Conservation (phyloP, 169 alveolate genomes). For the Plasmodium coatneyi region DNA sequence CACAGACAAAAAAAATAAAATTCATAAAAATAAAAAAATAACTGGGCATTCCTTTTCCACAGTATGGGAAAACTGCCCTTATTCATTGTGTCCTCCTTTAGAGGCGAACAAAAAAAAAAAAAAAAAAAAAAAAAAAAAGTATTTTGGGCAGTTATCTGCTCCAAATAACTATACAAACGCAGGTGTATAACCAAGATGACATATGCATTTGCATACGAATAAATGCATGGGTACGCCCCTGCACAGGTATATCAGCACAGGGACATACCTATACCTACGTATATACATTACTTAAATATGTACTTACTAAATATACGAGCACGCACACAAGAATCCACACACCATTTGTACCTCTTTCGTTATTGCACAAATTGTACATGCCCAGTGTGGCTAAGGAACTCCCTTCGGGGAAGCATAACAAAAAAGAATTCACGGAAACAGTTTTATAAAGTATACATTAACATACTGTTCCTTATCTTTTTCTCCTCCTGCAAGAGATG, state of each 20-base stretch:
- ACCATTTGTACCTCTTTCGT: neutral
- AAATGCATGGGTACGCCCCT: neutral
- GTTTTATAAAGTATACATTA: neutral
- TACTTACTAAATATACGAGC: neutral
- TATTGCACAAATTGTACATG: neutral
- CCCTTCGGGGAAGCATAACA: neutral
- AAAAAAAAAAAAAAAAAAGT: neutral
- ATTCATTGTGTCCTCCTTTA: neutral
- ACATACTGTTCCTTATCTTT: slow-evolving; percentile 1
- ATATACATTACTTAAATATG: neutral
- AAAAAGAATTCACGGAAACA: slow-evolving; percentile 4
- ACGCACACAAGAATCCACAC: neutral
- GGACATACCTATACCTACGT: neutral
- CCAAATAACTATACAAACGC: neutral
- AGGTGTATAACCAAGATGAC: neutral
- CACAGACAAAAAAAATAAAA: neutral
- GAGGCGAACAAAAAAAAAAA: neutral
- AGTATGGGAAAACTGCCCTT: neutral
- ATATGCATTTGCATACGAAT: neutral
- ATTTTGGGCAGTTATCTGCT: neutral
- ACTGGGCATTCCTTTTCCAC: neutral
- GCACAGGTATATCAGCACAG: neutral
- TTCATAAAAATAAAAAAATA: neutral
- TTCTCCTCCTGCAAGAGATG: neutral
- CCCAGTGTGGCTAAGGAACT: neutral